A percentile compares a stretch with the other conserved stretches of the same genome.
Evolutionary conservation across 345 rosid genomes (phyloP).

Genomic region (Lagerstroemia speciosa): DNA sequence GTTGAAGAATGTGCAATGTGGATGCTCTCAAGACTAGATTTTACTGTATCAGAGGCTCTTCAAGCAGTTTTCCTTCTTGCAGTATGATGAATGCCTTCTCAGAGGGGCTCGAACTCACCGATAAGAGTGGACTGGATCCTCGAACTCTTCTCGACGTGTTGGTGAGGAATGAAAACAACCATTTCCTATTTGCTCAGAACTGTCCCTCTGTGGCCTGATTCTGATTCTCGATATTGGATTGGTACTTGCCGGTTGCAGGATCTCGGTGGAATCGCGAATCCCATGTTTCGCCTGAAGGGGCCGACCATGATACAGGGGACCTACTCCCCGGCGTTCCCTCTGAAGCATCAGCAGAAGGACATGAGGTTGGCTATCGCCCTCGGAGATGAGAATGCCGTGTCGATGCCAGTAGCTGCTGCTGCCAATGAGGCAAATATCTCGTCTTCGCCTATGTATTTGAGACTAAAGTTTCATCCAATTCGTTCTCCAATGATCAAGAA

Average conservation of each 20-base stretch:
- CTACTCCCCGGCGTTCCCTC: conserved; percentile 68
- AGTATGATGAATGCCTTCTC: conserved; percentile 94
- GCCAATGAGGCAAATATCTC: conserved; percentile 59
- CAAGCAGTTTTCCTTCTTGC: conserved; percentile 3
- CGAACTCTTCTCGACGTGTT: conserved; percentile 57
- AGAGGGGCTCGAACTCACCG: conserved; percentile 81
- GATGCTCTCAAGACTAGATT: too few relatives aligned
- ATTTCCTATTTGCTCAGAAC: not conserved
- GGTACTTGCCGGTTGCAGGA: conserved; percentile 39
- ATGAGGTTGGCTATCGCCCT: conserved; percentile 92
- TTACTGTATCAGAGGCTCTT: not conserved
- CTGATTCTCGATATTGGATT: not conserved
- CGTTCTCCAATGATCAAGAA: not conserved
- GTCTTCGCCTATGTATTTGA: not conserved
- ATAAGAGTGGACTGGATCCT: conserved; percentile 69
- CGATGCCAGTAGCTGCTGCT: conserved; percentile 93
- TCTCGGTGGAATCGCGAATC: conserved; percentile 68
- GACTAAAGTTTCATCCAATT: not conserved
- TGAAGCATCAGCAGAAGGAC: conserved; percentile 94
- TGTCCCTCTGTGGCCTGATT: not conserved
- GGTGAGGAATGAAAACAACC: conserved; percentile 35
- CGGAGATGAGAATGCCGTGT: conserved; percentile 83
- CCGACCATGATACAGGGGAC: conserved; percentile 65
- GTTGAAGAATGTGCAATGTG: not conserved
- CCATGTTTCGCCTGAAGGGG: conserved; percentile 82